Conservation (phyloP, 768 basidiomycete genomes). For the Mycena galericulata region DNA sequence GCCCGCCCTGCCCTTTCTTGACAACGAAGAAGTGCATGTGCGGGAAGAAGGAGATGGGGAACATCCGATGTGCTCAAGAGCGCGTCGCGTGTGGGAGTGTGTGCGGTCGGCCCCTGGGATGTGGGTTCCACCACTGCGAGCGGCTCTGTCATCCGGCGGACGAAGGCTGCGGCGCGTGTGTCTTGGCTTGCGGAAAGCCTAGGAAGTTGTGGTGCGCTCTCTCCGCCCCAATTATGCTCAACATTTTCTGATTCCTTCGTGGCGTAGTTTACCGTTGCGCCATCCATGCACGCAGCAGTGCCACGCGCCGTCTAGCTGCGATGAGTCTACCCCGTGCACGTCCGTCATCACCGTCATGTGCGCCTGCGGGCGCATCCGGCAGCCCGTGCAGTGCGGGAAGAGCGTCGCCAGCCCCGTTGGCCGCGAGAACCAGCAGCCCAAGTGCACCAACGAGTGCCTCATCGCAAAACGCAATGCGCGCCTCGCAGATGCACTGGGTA, state of each 20-base stretch:
- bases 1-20: conserved; percentile 91
- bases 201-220: conserved; percentile 81
- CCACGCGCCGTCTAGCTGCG: conserved; percentile 90
- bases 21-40: conserved; percentile 88
- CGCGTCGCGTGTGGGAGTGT: conserved; percentile 86
- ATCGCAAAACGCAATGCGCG: conserved; percentile 89
- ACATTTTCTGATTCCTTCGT: not conserved
- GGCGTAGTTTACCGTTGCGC: conserved; percentile 66
- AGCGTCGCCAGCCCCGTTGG: conserved; percentile 58
- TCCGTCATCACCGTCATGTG: conserved; percentile 77
- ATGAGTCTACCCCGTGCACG: conserved; percentile 83
- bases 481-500: conserved; percentile 93
- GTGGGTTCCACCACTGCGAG: conserved; percentile 93
- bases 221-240: not conserved
- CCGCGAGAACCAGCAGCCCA: conserved; percentile 58
- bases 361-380: conserved; percentile 85
- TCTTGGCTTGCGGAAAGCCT: conserved; percentile 84
- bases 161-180: conserved; percentile 83
- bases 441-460: conserved; percentile 87
- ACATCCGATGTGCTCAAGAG: conserved; percentile 84
- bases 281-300: conserved; percentile 86
- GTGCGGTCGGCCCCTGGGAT: conserved; percentile 82
- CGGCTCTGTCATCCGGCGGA: conserved; percentile 76
- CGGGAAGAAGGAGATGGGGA: conserved; percentile 83
- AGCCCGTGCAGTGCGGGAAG: conserved; percentile 79